Evolutionary conservation across 2,329 filamentous ascomycete species (phyloP), one percentile per base, ranked within the genome.

Genomic region (Apiospora aurea): DNA sequence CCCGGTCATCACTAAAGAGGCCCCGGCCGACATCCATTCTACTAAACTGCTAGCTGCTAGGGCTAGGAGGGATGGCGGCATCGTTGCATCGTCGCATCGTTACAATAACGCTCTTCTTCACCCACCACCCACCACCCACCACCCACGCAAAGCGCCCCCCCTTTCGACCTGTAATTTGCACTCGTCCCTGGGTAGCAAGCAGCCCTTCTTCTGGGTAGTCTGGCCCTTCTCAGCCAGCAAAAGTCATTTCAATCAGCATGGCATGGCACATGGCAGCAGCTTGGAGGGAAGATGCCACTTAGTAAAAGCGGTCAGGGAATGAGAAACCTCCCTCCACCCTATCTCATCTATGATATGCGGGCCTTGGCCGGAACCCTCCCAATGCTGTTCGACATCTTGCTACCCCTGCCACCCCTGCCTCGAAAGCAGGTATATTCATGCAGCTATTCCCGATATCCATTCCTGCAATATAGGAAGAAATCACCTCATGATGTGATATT

Each of bases 281-380:
- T 41, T 64, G 57, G 57, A 64, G 7, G 18, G 57, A 21, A n/a
- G 11, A 38, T 38, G 29, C 24, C 24, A 46, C 44, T 46, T 46
- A 8, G 29, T 24, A 57, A 41, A 41, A 64, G 57, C 57, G 57
- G 57, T 64, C 57, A 64, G n/a, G 53, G 16, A 64, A 38, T 38
- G 10, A 41, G 57, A 41, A 41, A 64, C 34, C 21, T 38, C 57
- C 34, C 21, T 41, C 57, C 57, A 64, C 57, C 34, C 57, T 41
- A 41, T 64, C 34, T 64, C 57, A 64, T n/a, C 34, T 41, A 64
- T 64, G 57, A 34, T 41, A 64, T 64, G 57, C 57, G 34, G 57
- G 57, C 18, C 57, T 64, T 21, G 49, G 34, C 18, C 21, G 34
- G 57, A n/a, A 41, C 57, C 34, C 57, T 41, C n/a, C 57, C 34